phyloP scores from a whole-genome alignment of 2,329 filamentous ascomycete species.

The Claviceps sorghi region DNA sequence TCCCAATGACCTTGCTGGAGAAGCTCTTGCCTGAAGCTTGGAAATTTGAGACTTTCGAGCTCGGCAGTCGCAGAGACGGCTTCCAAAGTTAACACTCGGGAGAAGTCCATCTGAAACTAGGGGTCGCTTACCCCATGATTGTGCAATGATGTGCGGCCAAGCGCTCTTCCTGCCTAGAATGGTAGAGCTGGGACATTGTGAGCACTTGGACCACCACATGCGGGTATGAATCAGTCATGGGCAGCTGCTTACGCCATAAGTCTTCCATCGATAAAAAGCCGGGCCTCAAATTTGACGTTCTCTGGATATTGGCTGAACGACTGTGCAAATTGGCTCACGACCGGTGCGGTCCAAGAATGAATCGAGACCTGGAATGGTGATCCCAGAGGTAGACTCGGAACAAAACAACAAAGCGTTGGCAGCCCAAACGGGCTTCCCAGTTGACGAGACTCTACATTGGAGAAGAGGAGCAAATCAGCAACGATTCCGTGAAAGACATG shows the following conservation, averaged over 20 bases:
- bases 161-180: conserved; percentile 34
- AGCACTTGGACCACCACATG: not conserved
- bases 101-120: not conserved
- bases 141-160: conserved; percentile 36
- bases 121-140: conserved; percentile 24
- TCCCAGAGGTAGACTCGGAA: conserved; percentile 46
- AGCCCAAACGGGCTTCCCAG: conserved; percentile 33
- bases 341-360: conserved; percentile 55
- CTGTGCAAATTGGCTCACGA: conserved; percentile 41
- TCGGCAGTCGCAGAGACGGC: conserved; percentile 43
- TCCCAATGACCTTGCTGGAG: conserved; percentile 59
- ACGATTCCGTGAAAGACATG: not conserved
- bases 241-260: conserved; percentile 36
- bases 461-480: not conserved
- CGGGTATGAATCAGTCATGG: not conserved
- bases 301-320: conserved; percentile 42
- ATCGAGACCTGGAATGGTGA: conserved; percentile 57
- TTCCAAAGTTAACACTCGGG: conserved; percentile 10
- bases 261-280: conserved; percentile 54
- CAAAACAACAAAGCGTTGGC: conserved; percentile 58
- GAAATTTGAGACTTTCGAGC: conserved; percentile 52
- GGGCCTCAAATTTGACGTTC: conserved; percentile 46
- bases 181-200: conserved; percentile 30
- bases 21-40: conserved; percentile 53
- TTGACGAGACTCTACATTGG: conserved; percentile 34